These are phyloP conservation scores for Suillus occidentalis DNA, from an alignment of 768 basidiomycete species.

Conservation along the genomic window DNA sequence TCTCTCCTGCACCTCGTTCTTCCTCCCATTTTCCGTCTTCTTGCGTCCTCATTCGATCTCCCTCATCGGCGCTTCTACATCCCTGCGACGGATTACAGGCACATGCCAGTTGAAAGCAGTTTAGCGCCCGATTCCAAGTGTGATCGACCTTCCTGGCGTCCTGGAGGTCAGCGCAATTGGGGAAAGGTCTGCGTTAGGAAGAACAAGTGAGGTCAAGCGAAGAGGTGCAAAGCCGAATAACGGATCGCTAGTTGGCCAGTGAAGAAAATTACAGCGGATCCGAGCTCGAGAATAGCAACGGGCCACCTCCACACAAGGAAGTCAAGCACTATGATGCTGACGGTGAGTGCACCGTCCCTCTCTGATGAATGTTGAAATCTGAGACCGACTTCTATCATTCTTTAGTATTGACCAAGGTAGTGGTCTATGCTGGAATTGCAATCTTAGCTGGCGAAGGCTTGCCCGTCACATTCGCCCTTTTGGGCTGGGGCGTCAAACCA, in stretches of 20 bases:
- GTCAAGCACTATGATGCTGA: conserved; percentile 85
- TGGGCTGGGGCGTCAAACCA: conserved; percentile 65
- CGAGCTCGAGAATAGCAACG: conserved; percentile 34
- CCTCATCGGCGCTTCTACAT: conserved; percentile 89
- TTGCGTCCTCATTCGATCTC: conserved; percentile 65
- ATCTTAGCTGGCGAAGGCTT: conserved; percentile 59
- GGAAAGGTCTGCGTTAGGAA: conserved; percentile 41
- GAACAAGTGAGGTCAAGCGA: conserved; percentile 27
- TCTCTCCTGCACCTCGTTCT: conserved; percentile 68
- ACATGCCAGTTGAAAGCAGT: conserved; percentile 56
- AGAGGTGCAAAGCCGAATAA: conserved; percentile 20
- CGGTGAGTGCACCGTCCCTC: conserved; percentile 48
- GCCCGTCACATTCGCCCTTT: conserved; percentile 65
- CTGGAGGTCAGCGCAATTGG: conserved; percentile 44
- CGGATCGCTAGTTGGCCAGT: conserved; percentile 10
- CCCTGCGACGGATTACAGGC: conserved; percentile 85
- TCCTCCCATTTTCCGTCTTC: conserved; percentile 80
- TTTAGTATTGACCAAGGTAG: conserved; percentile 83
- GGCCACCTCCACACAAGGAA: conserved; percentile 7
- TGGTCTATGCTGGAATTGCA: conserved; percentile 88
- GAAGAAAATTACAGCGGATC: conserved; percentile 20
- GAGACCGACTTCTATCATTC: conserved; percentile 1
- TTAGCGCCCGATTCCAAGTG: conserved; percentile 79
- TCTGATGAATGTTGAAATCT: neutral
- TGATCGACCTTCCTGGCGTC: conserved; percentile 70